phyloP scores from a whole-genome alignment of 441 rosid genomes.

The Codiaeum variegatum region DNA sequence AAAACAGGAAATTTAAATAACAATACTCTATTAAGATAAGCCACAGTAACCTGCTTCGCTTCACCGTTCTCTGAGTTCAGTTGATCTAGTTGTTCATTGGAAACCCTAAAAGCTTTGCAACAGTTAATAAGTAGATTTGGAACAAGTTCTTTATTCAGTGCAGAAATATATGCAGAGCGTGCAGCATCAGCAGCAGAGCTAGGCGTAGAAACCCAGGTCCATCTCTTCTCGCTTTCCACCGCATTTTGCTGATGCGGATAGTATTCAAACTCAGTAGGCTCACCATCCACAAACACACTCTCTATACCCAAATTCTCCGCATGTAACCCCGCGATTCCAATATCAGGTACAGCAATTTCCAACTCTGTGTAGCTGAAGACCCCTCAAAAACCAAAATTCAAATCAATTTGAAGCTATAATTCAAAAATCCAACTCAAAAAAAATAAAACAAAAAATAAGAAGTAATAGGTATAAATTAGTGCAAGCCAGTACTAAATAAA shows the following conservation, averaged over 20 bases:
- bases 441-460: neutral
- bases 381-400: neutral
- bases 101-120: conserved; percentile 75
- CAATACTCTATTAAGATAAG: conserved; percentile 12
- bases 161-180: conserved; percentile 53
- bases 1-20: neutral
- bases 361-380: conserved; percentile 71
- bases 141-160: conserved; percentile 64
- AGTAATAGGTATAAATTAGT: neutral
- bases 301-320: conserved; percentile 92
- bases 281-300: conserved; percentile 88
- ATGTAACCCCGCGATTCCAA: conserved; percentile 80
- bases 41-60: conserved; percentile 58
- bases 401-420: neutral
- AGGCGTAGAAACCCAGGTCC: conserved; percentile 52
- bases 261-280: conserved; percentile 81
- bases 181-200: conserved; percentile 83
- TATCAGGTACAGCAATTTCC: conserved; percentile 91
- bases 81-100: conserved; percentile 52
- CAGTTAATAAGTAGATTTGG: conserved; percentile 87
- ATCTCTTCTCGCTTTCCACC: conserved; percentile 46
- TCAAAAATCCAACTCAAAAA: neutral
- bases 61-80: conserved; percentile 48
- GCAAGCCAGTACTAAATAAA: neutral
- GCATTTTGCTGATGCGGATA: conserved; percentile 62